Percentiles rank a stretch among this genome's conserved stretches.
Conservation (phyloP, 805 yeast species). For the Nakazawaea populi region DNA sequence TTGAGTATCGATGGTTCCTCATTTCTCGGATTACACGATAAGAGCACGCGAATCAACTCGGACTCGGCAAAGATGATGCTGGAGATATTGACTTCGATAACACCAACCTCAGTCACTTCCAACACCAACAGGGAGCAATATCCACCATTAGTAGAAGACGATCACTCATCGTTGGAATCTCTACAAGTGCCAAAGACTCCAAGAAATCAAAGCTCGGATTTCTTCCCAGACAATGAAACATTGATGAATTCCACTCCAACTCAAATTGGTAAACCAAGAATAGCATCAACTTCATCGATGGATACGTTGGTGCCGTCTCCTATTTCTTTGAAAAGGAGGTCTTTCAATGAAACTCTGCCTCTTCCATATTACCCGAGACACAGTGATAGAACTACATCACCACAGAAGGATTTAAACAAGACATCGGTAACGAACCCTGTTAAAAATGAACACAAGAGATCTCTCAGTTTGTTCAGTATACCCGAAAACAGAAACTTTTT, state of each 20-base stretch:
- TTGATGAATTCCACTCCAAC: not conserved
- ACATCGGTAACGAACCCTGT: not conserved
- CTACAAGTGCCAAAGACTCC: not conserved
- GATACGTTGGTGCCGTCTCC: slow-evolving; percentile 4
- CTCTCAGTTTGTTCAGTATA: not conserved
- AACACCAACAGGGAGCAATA: not conserved
- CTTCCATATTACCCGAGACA: not conserved
- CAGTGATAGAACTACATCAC: not conserved
- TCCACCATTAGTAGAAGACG: not conserved
- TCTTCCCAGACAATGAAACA: not conserved
- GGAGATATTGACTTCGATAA: slow-evolving; percentile 1
- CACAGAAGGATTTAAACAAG: not conserved
- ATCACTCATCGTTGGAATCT: slow-evolving; percentile 3
- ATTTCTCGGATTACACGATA: slow-evolving; percentile 50
- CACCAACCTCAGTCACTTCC: not conserved
- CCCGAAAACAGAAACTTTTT: not conserved
- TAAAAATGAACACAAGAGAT: not conserved
- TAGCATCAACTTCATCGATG: not conserved
- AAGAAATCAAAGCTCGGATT: not conserved
- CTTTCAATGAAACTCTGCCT: not conserved
- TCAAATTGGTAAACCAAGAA: not conserved
- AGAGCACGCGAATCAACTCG: slow-evolving; percentile 5
- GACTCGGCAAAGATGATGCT: slow-evolving; percentile 1
- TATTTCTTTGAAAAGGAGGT: not conserved
- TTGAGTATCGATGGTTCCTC: slow-evolving; percentile 50